Conservation (phyloP, 768 basidiomycete species). For the Termitomyces sp. region DNA sequence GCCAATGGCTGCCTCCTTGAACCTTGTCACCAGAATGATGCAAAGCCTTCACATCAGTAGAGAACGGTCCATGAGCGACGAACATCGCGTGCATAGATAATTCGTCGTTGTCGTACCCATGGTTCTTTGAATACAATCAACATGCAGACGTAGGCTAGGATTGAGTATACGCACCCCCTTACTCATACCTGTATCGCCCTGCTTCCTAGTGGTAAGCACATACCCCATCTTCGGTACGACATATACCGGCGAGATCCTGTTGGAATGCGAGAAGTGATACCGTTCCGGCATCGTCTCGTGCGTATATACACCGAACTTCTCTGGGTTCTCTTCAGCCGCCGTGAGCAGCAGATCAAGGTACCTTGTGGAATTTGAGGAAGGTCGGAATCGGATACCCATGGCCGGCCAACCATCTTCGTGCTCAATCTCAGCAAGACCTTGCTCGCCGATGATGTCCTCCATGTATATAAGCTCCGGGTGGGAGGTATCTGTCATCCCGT, state of each 20-base stretch:
- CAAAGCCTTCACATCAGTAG: conserved; percentile 55
- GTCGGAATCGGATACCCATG: conserved; percentile 75
- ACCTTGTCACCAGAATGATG: conserved; percentile 40
- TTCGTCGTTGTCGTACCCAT: conserved; percentile 84
- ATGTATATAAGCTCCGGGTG: conserved; percentile 71
- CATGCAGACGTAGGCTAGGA: not conserved
- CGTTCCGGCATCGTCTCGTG: conserved; percentile 76
- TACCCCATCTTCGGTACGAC: conserved; percentile 80
- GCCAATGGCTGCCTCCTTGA: conserved; percentile 36
- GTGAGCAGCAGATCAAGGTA: conserved; percentile 49
- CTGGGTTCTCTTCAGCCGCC: conserved; percentile 46
- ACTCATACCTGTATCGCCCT: conserved; percentile 56
- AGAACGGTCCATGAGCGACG: conserved; percentile 89
- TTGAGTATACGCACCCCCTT: conserved; percentile 60
- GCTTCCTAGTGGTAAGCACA: conserved; percentile 61
- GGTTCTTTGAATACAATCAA: conserved; percentile 45
- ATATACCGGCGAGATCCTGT: conserved; percentile 86
- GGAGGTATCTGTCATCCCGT: conserved; percentile 91
- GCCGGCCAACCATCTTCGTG: conserved; percentile 90
- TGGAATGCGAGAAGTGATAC: conserved; percentile 68
- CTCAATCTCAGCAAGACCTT: conserved; percentile 53
- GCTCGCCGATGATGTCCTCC: conserved; percentile 72
- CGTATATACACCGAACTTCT: conserved; percentile 77
- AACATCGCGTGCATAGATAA: conserved; percentile 84
- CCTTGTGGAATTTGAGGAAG: conserved; percentile 48